Conservation (phyloP, 2,329 filamentous ascomycete species). For the Grosmannia huntii region DNA sequence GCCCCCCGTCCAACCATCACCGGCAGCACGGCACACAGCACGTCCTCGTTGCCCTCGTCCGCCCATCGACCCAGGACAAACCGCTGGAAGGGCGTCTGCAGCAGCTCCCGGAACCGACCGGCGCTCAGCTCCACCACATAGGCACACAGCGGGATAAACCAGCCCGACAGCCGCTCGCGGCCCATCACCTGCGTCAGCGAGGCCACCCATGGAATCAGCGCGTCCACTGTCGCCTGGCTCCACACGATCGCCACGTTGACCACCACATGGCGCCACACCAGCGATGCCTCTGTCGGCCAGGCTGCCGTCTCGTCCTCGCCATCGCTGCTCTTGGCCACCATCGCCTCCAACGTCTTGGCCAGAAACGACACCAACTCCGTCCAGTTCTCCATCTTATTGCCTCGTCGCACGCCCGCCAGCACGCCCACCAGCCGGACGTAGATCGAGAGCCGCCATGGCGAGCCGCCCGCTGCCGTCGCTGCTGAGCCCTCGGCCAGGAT, state of each 20-base stretch:
- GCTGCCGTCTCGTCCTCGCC: no score
- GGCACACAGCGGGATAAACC: slow-evolving; percentile 78
- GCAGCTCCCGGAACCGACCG: slow-evolving; percentile 64
- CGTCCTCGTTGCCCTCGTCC: slow-evolving; percentile 48
- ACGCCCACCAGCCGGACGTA: slow-evolving; percentile 52
- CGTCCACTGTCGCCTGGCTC: slow-evolving; percentile 66
- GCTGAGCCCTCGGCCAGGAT: slow-evolving; percentile 37
- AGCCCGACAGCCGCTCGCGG: slow-evolving; percentile 49
- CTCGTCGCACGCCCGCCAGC: slow-evolving; percentile 68
- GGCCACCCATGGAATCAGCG: slow-evolving; percentile 57
- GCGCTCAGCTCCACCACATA: slow-evolving; percentile 63
- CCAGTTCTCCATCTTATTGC: slow-evolving; percentile 64
- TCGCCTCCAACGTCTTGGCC: slow-evolving; percentile 35
- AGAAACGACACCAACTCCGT: slow-evolving; percentile 44
- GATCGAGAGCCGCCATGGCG: slow-evolving; percentile 31
- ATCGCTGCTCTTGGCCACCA: slow-evolving; percentile 21
- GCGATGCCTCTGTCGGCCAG: slow-evolving; percentile 14
- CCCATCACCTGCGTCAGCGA: slow-evolving; percentile 49
- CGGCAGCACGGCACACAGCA: slow-evolving; percentile 56
- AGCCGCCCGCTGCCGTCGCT: slow-evolving; percentile 18
- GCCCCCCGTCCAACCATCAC: slow-evolving; percentile 36
- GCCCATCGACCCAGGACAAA: slow-evolving; percentile 69
- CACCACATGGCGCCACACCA: slow-evolving; percentile 47
- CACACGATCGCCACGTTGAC: slow-evolving; percentile 53
- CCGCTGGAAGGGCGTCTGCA: slow-evolving; percentile 71